These are phyloP conservation scores for Eucalyptus sp. DNA, from an alignment of 345 rosid genomes.

Conservation along the genomic window DNA sequence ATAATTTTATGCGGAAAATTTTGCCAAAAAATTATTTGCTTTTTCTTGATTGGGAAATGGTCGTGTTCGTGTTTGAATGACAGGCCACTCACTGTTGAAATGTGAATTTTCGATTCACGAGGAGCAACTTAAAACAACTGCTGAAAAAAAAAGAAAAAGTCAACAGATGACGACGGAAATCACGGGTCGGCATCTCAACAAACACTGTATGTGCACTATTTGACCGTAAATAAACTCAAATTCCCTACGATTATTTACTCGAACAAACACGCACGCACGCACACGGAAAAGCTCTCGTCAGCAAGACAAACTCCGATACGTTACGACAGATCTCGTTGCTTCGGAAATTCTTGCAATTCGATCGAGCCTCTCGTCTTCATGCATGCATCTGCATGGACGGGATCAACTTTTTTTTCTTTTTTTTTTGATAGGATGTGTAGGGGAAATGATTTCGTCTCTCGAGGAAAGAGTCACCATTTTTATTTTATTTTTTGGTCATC, in stretches of 20 bases:
- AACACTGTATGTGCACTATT: not conserved
- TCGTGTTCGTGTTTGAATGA: not conserved
- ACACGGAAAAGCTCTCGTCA: not conserved
- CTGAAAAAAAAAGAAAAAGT: not conserved
- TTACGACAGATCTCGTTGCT: not conserved
- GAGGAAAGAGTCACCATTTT: not conserved
- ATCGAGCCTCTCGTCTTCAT: too few relatives aligned
- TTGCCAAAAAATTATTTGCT: not conserved
- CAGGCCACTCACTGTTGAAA: not conserved
- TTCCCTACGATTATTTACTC: not conserved
- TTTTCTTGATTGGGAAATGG: not conserved
- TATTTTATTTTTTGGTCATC: not conserved
- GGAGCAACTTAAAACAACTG: not conserved
- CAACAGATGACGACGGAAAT: fast-evolving
- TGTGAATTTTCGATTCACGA: not conserved
- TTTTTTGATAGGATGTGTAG: not conserved
- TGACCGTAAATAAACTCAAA: not conserved
- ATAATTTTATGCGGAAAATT: not conserved
- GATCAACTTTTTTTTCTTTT: too few relatives aligned
- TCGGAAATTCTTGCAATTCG: too few relatives aligned
- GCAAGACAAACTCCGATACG: not conserved
- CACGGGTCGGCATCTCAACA: not conserved
- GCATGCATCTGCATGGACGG: not conserved
- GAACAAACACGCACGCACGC: not conserved
- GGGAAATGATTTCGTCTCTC: not conserved